Base-by-base conservation (phyloP, 805 yeast genomes). In the Nakazawaea laoshanensis region DNA sequence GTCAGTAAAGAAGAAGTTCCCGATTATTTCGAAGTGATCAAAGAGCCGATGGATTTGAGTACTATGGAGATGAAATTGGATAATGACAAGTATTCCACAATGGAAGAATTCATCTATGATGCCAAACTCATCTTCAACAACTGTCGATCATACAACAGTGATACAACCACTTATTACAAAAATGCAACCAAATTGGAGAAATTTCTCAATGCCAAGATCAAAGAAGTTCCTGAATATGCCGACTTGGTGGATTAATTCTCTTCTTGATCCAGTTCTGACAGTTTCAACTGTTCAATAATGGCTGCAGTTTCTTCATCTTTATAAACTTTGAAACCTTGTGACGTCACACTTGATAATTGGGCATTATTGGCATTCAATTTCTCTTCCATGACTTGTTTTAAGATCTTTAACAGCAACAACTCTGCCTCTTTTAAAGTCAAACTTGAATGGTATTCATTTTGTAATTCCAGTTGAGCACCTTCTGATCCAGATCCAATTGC, bases 321-420 rank as follows among this genome's bases (percentile, higher is more conserved):
- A 59, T 92, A 92, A 36, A 89, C 77, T 55, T 77, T 72, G 61
- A 87, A 92, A 0, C 97, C 97, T 17, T 77, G 88, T 46, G 71
- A 72, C 12, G 99, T 92, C 28, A 92, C 94, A 46, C 88, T 72
- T 32, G 98, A 94, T 47, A 92, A 70, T 64, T 94, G 98, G 22
- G 95, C 95, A 56, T 92, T 92, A 45, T 81, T 83, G 36, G 94
- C 80, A 58, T 92, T 96, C 49, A 92, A 67, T 62, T 89, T 92
- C 61, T 92, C 99, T 65, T 92, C 99, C 99, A 92, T 92, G 29
- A 92, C 99, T 61, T 92, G 98, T 57, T 88, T 88, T 47, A 92
- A 70, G 36, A 85, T 83, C 63, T 87, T 88, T 52, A 92, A 69
- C 5, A 88, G 80, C 52, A 92, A 67, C 27, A 83, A 59, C 65